Evolutionary conservation across 805 yeast species (phyloP), one percentile per base, ranked within the genome.

Genomic region (Yamadazyma paraphyllophila): DNA sequence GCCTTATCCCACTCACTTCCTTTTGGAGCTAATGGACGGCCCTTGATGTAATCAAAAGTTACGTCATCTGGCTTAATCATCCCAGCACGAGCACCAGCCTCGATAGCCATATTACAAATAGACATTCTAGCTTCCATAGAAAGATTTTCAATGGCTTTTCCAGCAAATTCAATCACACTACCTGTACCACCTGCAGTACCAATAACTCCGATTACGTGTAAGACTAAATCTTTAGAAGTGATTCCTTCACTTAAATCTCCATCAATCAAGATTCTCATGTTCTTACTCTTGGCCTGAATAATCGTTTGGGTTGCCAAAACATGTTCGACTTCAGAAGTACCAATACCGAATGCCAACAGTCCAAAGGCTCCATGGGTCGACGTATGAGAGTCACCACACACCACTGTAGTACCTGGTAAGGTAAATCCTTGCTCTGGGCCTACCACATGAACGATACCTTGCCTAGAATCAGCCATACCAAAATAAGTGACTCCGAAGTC

Each of bases 121-220:
- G 98, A 90, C 99, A 94, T 94, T 71, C 99, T 82, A 9, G 98
- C 97, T 71, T 94, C 99, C 90, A 94, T 89, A 27, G 96, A 81
- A 51, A 94, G 77, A 52, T 78, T 81, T 67, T 86, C 88, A 58
- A 94, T 91, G 46, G 98, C 97, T 56, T 84, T 81, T 66, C 99
- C 99, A 40, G 96, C 94, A 70, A 92, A 94, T 73, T 94, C 99
- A 65, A 94, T 88, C 47, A 94, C 99, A 59, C 82, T 76, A 44
- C 99, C 99, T 48, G 98, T 94, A 73, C 99, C 99, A 71, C 99
- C 99, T 50, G 99, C 99, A 54, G 99, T 94, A 71, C 99, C 99
- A 62, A 94, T 94, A 43, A 83, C 82, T 57, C 97, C 97, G 61
- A 94, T 94, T 36, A 94, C 94, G 65, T 94, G 98, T 49, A 94